Evolutionary conservation across 2,329 filamentous ascomycete species (phyloP), one percentile per base, ranked within the genome.

Genomic region (Claviceps fusiformis): DNA sequence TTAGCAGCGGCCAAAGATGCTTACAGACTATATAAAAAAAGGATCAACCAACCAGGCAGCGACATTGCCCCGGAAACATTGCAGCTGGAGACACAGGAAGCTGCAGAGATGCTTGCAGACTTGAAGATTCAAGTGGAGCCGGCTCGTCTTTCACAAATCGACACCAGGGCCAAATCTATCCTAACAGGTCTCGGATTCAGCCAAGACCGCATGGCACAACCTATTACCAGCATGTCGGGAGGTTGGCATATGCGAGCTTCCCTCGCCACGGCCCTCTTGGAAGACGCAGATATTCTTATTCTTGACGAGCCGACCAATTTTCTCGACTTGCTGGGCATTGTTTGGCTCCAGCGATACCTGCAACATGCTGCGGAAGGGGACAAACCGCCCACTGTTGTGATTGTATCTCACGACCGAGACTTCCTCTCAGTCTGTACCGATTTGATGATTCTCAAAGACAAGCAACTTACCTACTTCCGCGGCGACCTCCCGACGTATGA

Each of bases 271-370:
- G 80, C 82, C 0, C 74, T 95, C 4, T 78, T 89, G 1, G 85
- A 90, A 58, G 80, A 85, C 8, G 80, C 83, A 0, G 88, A 95
- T 60, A 81, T 95, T 2, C 74, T 95, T 56, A 83, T 95, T 52
- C 79, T 95, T 2, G 89, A 95, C 66, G 89, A 95, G 65, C 89
- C 89, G 0, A 95, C 89, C 39, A 95, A 95, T 64, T 95, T 89
- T 64, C 77, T 95, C 1, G 89, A 95, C 63, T 73, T 95, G 0
- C 76, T 90, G 0, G 87, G 87, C 1, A 90, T 95, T 56, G 81
- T 95, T 55, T 95, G 89, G 88, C 75, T 95, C 1, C 85, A 95
- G 64, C 78, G 78, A 13, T 85, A 90, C 63, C 78, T 95, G 10
- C 73, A 78, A 43, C 71, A 76, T 1, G 67, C 85, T 3, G 74